These are phyloP conservation scores for Suhomyces kilbournensis DNA, from an alignment of 805 yeast genomes.

Conservation along the genomic window DNA sequence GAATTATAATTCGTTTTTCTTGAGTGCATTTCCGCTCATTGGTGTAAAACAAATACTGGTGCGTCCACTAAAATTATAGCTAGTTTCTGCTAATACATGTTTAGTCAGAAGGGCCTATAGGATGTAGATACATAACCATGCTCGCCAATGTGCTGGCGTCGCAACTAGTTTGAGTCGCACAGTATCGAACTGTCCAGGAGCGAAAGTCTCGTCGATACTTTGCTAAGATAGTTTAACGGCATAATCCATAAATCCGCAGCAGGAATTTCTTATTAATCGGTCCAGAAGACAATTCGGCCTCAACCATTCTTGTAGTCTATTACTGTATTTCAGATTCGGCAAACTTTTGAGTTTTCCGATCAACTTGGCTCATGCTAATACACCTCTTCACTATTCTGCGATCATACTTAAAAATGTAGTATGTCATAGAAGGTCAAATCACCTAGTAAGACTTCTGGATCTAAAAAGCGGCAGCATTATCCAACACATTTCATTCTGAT, in stretches of 20 bases:
- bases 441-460: not conserved
- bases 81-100: too few species aligned
- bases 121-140: not conserved
- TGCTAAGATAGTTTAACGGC: not conserved
- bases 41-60: too few species aligned
- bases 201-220: not conserved
- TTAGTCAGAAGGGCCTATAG: not conserved
- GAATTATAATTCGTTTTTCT: not conserved
- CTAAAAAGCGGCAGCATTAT: not conserved
- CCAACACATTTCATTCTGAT: not conserved
- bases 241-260: not conserved
- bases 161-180: too few species aligned
- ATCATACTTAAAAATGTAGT: not conserved
- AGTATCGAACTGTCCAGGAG: too few species aligned
- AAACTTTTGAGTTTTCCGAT: not conserved
- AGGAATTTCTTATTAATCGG: not conserved
- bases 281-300: not conserved
- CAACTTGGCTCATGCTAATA: not conserved
- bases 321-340: not conserved
- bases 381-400: not conserved
- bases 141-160: too few species aligned
- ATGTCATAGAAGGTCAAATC: not conserved
- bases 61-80: too few species aligned
- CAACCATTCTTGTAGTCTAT: not conserved
- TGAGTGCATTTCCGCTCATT: not conserved